Conservation (phyloP, 1,284 basidiomycete species). For the Rhodotorula sp. region DNA sequence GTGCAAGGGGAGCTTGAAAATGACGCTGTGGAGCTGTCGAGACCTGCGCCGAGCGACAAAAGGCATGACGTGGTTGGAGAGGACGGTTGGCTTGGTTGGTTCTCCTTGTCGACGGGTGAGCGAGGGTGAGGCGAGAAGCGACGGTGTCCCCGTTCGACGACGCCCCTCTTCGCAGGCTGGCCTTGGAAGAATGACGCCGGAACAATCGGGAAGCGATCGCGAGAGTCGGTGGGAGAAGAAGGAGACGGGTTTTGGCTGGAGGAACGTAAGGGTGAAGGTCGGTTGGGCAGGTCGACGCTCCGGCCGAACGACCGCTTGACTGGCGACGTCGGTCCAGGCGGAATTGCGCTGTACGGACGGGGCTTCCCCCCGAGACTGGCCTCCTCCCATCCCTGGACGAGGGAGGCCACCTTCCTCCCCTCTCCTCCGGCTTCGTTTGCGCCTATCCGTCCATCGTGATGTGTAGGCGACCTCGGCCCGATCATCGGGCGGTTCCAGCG, state of each 20-base stretch:
- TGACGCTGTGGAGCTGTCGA: background rate
- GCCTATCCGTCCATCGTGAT: background rate
- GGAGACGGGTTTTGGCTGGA: background rate
- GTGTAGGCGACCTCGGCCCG: background rate
- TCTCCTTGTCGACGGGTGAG: conserved; percentile 21
- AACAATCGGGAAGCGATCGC: conserved; percentile 17
- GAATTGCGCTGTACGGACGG: conserved; percentile 16
- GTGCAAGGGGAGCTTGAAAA: background rate
- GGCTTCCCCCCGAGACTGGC: conserved; percentile 17
- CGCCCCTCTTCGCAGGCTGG: conserved; percentile 3
- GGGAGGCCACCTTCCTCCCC: conserved; percentile 7
- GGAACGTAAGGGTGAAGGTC: background rate
- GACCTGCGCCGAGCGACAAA: too few relatives aligned
- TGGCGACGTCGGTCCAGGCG: background rate
- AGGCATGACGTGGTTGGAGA: background rate
- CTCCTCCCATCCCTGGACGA: conserved; percentile 34
- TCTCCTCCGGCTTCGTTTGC: background rate
- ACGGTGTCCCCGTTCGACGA: too few relatives aligned
- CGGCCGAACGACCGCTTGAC: background rate
- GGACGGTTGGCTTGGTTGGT: conserved; percentile 2
- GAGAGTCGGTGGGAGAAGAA: background rate
- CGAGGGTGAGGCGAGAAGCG: background rate
- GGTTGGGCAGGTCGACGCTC: background rate
- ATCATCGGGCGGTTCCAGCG: conserved; percentile 14
- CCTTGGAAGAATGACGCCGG: conserved; percentile 35